phyloP scores from a whole-genome alignment of 805 yeast genomes.

The Spathaspora boniae region DNA sequence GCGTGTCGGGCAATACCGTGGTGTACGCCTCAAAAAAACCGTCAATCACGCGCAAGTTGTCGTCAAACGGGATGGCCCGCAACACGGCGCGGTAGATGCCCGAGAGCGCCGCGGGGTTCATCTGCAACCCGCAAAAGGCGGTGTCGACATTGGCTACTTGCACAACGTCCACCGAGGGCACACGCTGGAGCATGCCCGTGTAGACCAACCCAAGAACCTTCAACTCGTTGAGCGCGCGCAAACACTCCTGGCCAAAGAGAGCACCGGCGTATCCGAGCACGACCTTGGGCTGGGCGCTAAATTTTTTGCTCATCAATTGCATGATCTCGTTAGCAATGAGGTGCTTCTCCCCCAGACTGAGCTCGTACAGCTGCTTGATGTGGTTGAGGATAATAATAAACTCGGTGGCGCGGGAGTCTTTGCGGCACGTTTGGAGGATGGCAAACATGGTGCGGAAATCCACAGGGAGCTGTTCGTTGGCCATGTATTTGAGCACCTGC shows the following conservation, averaged over 20 bases:
- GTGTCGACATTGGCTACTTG: slow-evolving; percentile 32
- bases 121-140: slow-evolving; percentile 17
- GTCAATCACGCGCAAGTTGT: no score
- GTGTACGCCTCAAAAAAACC: background rate
- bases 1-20: background rate
- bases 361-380: slow-evolving; percentile 20
- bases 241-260: slow-evolving; percentile 18
- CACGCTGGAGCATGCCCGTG: slow-evolving; percentile 13
- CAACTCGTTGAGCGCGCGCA: slow-evolving; percentile 23
- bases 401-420: slow-evolving; percentile 28
- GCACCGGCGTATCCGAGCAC: slow-evolving; percentile 35
- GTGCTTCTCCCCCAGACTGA: slow-evolving; percentile 16
- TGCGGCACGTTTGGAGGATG: slow-evolving; percentile 28
- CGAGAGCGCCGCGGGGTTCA: slow-evolving; percentile 19
- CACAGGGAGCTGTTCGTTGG: slow-evolving; percentile 22
- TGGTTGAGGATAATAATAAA: slow-evolving; percentile 32
- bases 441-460: slow-evolving; percentile 21
- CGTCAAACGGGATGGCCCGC: slow-evolving; percentile 12
- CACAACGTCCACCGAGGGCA: slow-evolving; percentile 14
- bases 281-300: slow-evolving; percentile 29
- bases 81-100: slow-evolving; percentile 23
- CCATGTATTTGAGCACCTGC: slow-evolving; percentile 31
- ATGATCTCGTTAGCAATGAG: slow-evolving; percentile 29
- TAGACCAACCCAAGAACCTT: slow-evolving; percentile 21
- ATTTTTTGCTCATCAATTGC: slow-evolving; percentile 26